Percentiles rank a stretch among this genome's conserved stretches.
phyloP scores from a whole-genome alignment of 768 basidiomycete genomes.

The Tylopilus felleus region DNA sequence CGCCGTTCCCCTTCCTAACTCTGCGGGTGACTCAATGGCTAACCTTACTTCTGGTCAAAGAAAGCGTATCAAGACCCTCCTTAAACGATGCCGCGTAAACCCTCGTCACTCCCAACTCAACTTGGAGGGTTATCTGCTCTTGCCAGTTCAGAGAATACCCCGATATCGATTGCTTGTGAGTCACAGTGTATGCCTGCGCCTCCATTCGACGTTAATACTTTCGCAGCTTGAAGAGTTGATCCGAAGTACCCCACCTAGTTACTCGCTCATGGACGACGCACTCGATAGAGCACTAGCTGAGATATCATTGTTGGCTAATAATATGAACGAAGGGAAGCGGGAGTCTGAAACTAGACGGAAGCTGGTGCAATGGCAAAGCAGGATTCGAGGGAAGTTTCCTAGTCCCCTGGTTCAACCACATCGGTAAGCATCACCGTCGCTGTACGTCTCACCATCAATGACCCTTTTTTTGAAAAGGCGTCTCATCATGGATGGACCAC shows the following conservation, averaged over 20 bases:
- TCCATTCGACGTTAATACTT: not conserved
- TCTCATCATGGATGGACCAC: slow-evolving; percentile 87
- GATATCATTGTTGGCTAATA: slow-evolving; percentile 84
- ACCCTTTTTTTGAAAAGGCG: slow-evolving; percentile 52
- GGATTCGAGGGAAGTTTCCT: slow-evolving; percentile 89
- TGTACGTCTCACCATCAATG: slow-evolving; percentile 3
- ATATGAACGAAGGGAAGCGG: slow-evolving; percentile 98
- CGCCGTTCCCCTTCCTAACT: slow-evolving; percentile 44
- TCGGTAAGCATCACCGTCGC: slow-evolving; percentile 48
- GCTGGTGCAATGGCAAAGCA: slow-evolving; percentile 85
- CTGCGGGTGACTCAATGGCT: slow-evolving; percentile 43
- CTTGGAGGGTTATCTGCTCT: slow-evolving; percentile 87
- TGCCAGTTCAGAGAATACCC: slow-evolving; percentile 95
- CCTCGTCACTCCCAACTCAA: slow-evolving; percentile 93
- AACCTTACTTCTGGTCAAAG: slow-evolving; percentile 74
- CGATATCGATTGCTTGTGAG: slow-evolving; percentile 91
- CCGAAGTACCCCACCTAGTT: slow-evolving; percentile 76
- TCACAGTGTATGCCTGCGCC: slow-evolving; percentile 15
- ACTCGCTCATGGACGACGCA: slow-evolving; percentile 75
- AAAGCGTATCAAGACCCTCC: slow-evolving; percentile 83
- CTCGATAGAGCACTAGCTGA: slow-evolving; percentile 83
- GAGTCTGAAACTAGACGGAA: slow-evolving; percentile 90
- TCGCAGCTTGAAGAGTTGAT: slow-evolving; percentile 76
- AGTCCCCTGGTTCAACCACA: slow-evolving; percentile 99
- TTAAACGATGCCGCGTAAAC: slow-evolving; percentile 86